Base-by-base conservation (phyloP, 176 grass and related monocot genomes). In the Oryza brachyantha region DNA sequence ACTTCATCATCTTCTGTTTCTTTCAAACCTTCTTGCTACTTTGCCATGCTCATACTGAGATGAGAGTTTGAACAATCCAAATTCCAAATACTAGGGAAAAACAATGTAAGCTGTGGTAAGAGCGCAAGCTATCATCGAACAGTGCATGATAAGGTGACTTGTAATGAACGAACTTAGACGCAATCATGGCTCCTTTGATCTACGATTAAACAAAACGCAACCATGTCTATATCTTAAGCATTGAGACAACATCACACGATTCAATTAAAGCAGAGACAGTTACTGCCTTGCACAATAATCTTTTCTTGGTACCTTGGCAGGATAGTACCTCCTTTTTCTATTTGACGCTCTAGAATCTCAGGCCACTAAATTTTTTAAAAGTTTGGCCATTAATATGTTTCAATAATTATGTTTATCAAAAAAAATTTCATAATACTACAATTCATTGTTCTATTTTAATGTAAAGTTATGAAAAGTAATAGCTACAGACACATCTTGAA, bases 261-360 rank as follows among this genome's bases (percentile, higher is more conserved):
- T 83, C 78, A 73, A 83, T 50, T 87, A 79, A 48, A n/a, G 37
- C 68, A 59, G 10, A 17, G 74, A 83, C 37, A 78, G 80, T 87
- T 46, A 83, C 60, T 43, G 9, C 73, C 43, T 82, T 55, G 34
- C 43, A 72, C 61, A 74, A 73, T 43, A 36, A 64, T 80, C 60
- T 79, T 61, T 73, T 66, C 3, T 32, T 32, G 35, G 35, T 73
- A 59, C 43, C 68, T 85, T 79, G 46, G 60, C 76, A 79, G 42
- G 48, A 67, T 24, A 59, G 1, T 52, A 11, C 17, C 17, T 52
- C 48, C 6, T 50, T 52, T 52, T 52, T 52, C 48, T 52, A 52
- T 21, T 52, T n/a, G 85, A 36, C 13, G 13, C 10, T 45, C 4
- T 43, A 13, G 13, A 45, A 16, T 45, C 13, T n/a, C 42, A 2